These are phyloP conservation scores for Teunomyces gatunensis DNA, from an alignment of 805 yeast species.

Conservation along the genomic window DNA sequence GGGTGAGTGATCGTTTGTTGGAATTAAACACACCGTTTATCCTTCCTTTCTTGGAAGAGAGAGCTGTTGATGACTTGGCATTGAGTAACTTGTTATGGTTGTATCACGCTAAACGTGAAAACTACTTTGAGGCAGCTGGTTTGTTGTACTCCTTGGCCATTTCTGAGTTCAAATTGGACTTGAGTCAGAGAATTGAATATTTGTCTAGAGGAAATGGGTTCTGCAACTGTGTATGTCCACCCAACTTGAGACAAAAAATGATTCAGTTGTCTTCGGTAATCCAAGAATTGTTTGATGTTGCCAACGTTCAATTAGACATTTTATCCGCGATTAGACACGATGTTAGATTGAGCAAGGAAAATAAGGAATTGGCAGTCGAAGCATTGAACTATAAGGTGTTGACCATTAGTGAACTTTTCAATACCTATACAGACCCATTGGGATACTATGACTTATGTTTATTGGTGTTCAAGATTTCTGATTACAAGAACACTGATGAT, in stretches of 20 bases:
- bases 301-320: conserved; percentile 76
- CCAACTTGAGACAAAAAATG: conserved; percentile 72
- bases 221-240: conserved; percentile 81
- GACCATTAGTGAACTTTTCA: conserved; percentile 75
- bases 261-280: conserved; percentile 65
- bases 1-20: conserved; percentile 70
- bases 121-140: conserved; percentile 80
- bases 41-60: conserved; percentile 70
- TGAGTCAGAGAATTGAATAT: conserved; percentile 79
- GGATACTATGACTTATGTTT: conserved; percentile 84
- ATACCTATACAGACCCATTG: conserved; percentile 81
- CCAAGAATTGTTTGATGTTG: conserved; percentile 80
- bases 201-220: conserved; percentile 91
- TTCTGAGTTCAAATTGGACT: conserved; percentile 65
- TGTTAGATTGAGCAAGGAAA: conserved; percentile 44
- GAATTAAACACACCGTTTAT: conserved; percentile 81
- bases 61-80: conserved; percentile 58
- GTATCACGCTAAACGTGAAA: conserved; percentile 79
- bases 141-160: conserved; percentile 65
- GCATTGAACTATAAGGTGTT: conserved; percentile 63
- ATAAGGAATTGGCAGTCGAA: conserved; percentile 49
- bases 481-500: conserved; percentile 80
- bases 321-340: conserved; percentile 50
- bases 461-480: conserved; percentile 76
- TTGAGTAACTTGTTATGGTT: conserved; percentile 86